Base-by-base conservation (phyloP, 2,329 filamentous ascomycete species). In the Tricladium varicosporioides region DNA sequence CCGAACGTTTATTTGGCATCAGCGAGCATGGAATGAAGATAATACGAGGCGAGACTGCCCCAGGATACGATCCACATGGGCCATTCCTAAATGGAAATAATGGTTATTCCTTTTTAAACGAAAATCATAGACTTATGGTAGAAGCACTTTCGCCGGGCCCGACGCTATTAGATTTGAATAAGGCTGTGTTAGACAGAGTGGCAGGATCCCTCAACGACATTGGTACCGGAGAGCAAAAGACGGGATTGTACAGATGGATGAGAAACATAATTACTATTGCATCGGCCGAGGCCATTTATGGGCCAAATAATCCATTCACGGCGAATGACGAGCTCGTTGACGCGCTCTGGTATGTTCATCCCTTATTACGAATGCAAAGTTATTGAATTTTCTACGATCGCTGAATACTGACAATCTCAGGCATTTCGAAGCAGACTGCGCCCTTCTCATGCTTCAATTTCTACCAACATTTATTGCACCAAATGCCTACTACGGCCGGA, bases 201-300 rank as follows among this genome's bases (percentile, higher is more conserved):
- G 67, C 70, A 0, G 60, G 59, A 9, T 63, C 63, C 5, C 63
- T 77, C 5, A 70, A 72, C 51, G 51, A 47, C 5, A 61, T 71
- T 42, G 36, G 22, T 55, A 33, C 7, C 31, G 51, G 60, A 14
- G 60, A 70, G 22, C 66, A 74, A 8, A 66, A 70, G 1, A 72
- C 63, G 47, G 52, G 48, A 11, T 53, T 80, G 0, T 80, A 71
- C 58, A 46, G 65, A 3, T 78, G 75, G 75, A 57, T 73, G 27
- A 70, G 74, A n/a, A 63, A 75, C 33, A 59, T 71, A 3, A 71
- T 78, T 57, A 75, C 73, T 1, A 52, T 72, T 2, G 74, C 76
- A 9, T 75, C 73, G 0, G 70, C 71, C 5, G 62, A 70, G 19
- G 73, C 74, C 2, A 65, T 81, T n/a, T 81, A 75, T 56, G 78